These are phyloP conservation scores for Martiniozyma abietophila DNA, from an alignment of 805 yeast genomes.

Conservation along the genomic window DNA sequence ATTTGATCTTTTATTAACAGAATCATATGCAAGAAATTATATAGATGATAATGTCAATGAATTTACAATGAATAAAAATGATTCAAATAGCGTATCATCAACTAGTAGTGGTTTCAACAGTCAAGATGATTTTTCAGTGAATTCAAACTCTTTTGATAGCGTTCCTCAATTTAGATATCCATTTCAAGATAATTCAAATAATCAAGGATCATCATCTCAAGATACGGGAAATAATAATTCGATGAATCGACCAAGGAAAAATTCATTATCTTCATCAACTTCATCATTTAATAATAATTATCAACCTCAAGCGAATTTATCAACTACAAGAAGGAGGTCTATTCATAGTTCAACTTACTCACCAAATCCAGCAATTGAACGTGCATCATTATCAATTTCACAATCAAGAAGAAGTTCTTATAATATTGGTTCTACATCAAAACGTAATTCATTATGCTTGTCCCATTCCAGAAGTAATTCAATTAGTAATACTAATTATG, in stretches of 20 bases:
- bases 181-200: slow-evolving; percentile 60
- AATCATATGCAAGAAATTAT: slow-evolving; percentile 54
- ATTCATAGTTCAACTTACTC: slow-evolving; percentile 2
- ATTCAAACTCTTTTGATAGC: slow-evolving; percentile 7
- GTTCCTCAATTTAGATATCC: slow-evolving; percentile 60
- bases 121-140: slow-evolving; percentile 11
- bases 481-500: background rate
- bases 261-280: slow-evolving; percentile 9
- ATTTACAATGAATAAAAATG: slow-evolving; percentile 2
- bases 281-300: too few species aligned
- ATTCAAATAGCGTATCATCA: slow-evolving; percentile 2
- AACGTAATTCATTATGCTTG: slow-evolving; percentile 6
- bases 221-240: slow-evolving; percentile 13
- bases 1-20: slow-evolving; percentile 52
- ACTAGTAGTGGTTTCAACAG: background rate
- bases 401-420: slow-evolving; percentile 19
- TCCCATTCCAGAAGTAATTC: slow-evolving; percentile 4
- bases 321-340: slow-evolving; percentile 8
- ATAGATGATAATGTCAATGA: slow-evolving; percentile 18
- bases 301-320: too few species aligned
- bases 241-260: slow-evolving; percentile 11
- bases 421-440: slow-evolving; percentile 9
- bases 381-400: slow-evolving; percentile 10
- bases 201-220: slow-evolving; percentile 8
- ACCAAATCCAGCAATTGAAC: slow-evolving; percentile 6